phyloP scores from a whole-genome alignment of 2,329 filamentous ascomycete species.

The Gaeumannomyces sp. region DNA sequence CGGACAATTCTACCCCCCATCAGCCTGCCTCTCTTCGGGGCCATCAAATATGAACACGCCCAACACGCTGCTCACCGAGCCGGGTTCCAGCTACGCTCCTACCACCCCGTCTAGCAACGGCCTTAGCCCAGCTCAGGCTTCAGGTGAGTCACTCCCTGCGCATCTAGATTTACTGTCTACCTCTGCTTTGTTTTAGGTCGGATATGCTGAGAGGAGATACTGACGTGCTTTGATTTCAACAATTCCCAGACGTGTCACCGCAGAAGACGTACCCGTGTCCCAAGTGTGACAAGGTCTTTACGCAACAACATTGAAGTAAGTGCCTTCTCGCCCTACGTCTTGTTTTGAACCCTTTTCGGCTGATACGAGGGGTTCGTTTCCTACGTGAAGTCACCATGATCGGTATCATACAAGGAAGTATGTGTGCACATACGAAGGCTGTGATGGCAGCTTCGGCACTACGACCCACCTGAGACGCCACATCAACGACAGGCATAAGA shows the following conservation, averaged over 20 bases:
- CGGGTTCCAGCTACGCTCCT: slow-evolving; percentile 15
- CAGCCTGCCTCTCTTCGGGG: slow-evolving; percentile 31
- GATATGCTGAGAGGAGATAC: background rate
- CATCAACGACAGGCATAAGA: slow-evolving; percentile 55
- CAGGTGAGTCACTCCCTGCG: background rate
- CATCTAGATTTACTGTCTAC: too few species aligned
- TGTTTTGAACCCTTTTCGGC: background rate
- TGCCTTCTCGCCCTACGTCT: background rate
- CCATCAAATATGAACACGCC: slow-evolving; percentile 30
- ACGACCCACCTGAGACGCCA: slow-evolving; percentile 57
- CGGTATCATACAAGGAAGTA: slow-evolving; percentile 54
- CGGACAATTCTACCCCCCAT: slow-evolving; percentile 36
- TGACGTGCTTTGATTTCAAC: background rate
- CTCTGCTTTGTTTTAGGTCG: background rate
- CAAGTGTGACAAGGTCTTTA: slow-evolving; percentile 41
- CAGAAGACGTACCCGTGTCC: slow-evolving; percentile 30
- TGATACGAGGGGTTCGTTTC: background rate
- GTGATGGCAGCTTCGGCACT: slow-evolving; percentile 49
- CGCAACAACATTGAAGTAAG: slow-evolving; percentile 55
- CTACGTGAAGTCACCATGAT: slow-evolving; percentile 44
- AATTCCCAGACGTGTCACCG: slow-evolving; percentile 10
- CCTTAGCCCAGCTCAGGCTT: slow-evolving; percentile 26
- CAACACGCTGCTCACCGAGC: slow-evolving; percentile 35
- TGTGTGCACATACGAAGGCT: slow-evolving; percentile 35
- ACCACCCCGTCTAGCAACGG: slow-evolving; percentile 29